A percentile compares a stretch with the other conserved stretches of the same genome.
phyloP scores from a whole-genome alignment of 2,329 filamentous ascomycete species.

The Ophiostoma populinum region DNA sequence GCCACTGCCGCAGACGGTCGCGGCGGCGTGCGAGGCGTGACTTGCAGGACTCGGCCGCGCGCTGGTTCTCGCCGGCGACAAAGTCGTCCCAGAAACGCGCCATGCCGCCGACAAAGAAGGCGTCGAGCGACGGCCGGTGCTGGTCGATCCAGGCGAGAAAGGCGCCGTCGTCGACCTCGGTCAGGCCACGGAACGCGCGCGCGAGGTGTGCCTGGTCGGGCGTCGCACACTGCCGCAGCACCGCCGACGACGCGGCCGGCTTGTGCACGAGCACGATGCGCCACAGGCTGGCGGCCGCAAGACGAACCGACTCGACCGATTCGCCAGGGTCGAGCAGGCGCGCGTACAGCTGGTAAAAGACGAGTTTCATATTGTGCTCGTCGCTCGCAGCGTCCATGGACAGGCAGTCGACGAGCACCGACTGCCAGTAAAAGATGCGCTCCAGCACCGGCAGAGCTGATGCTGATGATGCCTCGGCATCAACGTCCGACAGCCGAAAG shows the following conservation, averaged over 20 bases:
- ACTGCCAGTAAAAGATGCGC: constrained; percentile 90
- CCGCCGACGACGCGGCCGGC: constrained; percentile 57
- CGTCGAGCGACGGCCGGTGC: constrained; percentile 61
- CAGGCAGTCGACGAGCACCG: constrained; percentile 64
- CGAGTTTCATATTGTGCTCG: constrained; percentile 63
- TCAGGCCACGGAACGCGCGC: constrained; percentile 65
- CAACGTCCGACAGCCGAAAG: constrained; percentile 67
- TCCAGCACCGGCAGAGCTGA: constrained; percentile 59
- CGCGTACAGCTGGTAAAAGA: constrained; percentile 86
- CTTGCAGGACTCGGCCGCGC: constrained; percentile 58
- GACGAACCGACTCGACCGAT: constrained; percentile 42
- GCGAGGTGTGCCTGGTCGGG: constrained; percentile 53
- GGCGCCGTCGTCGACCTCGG: constrained; percentile 73
- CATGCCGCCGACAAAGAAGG: constrained; percentile 65
- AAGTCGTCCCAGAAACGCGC: constrained; percentile 80
- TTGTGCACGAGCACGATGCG: constrained; percentile 90
- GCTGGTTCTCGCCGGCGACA: constrained; percentile 63
- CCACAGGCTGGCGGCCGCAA: constrained; percentile 69
- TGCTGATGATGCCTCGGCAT: constrained; percentile 36
- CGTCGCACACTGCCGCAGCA: constrained; percentile 56
- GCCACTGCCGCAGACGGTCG: constrained; percentile 71
- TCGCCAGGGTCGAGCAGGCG: constrained; percentile 60
- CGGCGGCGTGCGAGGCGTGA: constrained; percentile 55
- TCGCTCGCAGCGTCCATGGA: constrained; percentile 44
- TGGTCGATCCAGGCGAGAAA: constrained; percentile 82